Conservation (phyloP, 129 eudicot genomes). For the Heracleum sosnowskyi region DNA sequence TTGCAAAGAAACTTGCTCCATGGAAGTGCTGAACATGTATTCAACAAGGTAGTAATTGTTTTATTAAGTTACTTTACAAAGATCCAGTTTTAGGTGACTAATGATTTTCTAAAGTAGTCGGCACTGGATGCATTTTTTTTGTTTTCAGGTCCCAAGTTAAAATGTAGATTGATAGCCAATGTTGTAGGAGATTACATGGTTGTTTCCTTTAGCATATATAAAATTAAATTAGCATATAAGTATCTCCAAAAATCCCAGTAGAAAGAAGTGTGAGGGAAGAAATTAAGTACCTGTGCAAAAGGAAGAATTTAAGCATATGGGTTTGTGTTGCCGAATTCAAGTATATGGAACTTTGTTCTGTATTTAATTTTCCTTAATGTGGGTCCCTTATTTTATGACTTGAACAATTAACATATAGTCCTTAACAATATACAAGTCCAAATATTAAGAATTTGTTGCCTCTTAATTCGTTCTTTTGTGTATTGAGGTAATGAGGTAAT, state of each 20-base stretch:
- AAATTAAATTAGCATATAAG: background rate
- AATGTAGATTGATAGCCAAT: background rate
- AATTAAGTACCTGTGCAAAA: no score
- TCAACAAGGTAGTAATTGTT: conserved; percentile 46
- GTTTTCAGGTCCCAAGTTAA: background rate
- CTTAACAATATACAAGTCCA: no score
- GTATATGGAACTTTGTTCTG: no score
- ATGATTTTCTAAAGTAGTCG: background rate
- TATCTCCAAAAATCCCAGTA: background rate
- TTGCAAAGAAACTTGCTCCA: conserved; percentile 46
- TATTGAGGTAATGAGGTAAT: background rate
- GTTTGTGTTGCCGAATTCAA: no score
- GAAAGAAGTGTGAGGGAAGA: background rate
- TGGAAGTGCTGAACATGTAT: conserved; percentile 64
- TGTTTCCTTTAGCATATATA: background rate
- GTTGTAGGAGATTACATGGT: background rate
- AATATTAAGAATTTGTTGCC: no score
- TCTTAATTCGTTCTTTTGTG: background rate
- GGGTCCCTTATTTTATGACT: no score
- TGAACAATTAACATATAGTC: background rate
- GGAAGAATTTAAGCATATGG: no score
- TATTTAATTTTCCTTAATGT: no score
- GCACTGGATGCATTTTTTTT: background rate
- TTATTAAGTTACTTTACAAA: background rate
- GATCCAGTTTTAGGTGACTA: background rate